Percentiles rank a stretch among this genome's conserved stretches.
Conservation (phyloP, 441 rosid species). For the Adansonia grandidieri region DNA sequence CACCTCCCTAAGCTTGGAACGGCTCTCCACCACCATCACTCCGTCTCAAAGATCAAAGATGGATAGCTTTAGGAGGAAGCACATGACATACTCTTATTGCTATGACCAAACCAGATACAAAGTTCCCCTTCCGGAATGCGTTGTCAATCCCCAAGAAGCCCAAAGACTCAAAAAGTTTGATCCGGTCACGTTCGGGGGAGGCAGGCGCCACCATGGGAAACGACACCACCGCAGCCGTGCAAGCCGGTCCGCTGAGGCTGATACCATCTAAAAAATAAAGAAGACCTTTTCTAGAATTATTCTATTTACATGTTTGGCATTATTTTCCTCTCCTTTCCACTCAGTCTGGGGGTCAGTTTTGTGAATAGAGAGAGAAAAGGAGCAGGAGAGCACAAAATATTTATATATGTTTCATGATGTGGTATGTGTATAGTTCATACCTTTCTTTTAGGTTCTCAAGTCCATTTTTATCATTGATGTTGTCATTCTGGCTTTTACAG, state of each 20-base stretch:
- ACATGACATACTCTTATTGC: conserved; percentile 63
- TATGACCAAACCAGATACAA: conserved; percentile 51
- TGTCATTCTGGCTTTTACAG: neutral
- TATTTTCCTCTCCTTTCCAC: conserved; percentile 24
- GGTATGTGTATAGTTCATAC: conserved; percentile 25
- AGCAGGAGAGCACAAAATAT: conserved; percentile 25
- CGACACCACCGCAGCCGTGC: conserved; percentile 51
- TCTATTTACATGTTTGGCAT: too few species aligned
- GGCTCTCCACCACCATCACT: conserved; percentile 26
- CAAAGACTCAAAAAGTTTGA: conserved; percentile 62
- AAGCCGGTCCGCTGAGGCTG: conserved; percentile 24
- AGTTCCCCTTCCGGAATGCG: conserved; percentile 52
- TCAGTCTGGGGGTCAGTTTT: conserved; percentile 37
- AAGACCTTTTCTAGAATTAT: neutral
- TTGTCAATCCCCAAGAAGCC: conserved; percentile 50
- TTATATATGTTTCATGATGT: neutral
- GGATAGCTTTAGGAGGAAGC: conserved; percentile 50
- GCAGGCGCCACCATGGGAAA: conserved; percentile 56
- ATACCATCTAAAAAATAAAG: conserved; percentile 33
- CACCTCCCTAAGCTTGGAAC: conserved; percentile 22
- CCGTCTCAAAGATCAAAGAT: conserved; percentile 34
- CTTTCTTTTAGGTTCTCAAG: neutral
- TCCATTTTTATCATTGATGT: conserved; percentile 24
- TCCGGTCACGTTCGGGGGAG: conserved; percentile 79
- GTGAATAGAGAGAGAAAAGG: conserved; percentile 41